Evolutionary conservation across 192 early-diverging fungal genomes (phyloP).

Genomic region (Spinellus fusiger): DNA sequence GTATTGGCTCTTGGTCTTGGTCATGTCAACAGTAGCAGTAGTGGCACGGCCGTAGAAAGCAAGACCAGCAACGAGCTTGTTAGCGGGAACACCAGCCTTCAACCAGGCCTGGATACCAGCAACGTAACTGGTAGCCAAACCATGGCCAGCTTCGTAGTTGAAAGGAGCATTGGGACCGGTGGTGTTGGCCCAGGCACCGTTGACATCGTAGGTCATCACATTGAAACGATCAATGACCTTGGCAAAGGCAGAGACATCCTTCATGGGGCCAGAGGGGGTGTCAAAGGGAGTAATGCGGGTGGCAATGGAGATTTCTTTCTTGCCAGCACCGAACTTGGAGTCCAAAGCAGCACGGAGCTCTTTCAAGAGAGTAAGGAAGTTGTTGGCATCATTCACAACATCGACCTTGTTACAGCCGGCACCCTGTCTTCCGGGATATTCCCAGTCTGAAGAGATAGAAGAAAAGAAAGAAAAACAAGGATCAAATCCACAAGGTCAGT

Average conservation of each 20-base stretch:
- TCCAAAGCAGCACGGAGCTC: slow-evolving; percentile 50
- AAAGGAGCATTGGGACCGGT: slow-evolving; percentile 53
- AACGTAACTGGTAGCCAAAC: slow-evolving; percentile 34
- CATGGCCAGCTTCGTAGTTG: slow-evolving; percentile 22
- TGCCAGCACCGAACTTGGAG: slow-evolving; percentile 24
- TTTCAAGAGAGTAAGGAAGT: slow-evolving; percentile 53
- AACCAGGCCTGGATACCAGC: slow-evolving; percentile 53
- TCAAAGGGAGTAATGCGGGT: slow-evolving; percentile 57
- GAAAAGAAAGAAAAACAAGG: background rate
- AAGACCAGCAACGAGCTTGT: slow-evolving; percentile 53
- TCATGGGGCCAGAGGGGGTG: slow-evolving; percentile 40
- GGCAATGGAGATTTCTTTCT: slow-evolving; percentile 59
- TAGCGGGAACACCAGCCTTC: slow-evolving; percentile 48
- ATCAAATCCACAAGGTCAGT: background rate
- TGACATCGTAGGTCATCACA: slow-evolving; percentile 64
- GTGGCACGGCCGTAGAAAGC: slow-evolving; percentile 56
- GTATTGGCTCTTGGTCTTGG: slow-evolving; percentile 24
- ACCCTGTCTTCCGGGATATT: slow-evolving; percentile 64
- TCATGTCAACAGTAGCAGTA: slow-evolving; percentile 29
- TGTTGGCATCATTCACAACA: slow-evolving; percentile 49
- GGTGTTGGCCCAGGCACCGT: slow-evolving; percentile 50
- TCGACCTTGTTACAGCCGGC: slow-evolving; percentile 54
- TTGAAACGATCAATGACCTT: slow-evolving; percentile 57
- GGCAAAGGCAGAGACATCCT: slow-evolving; percentile 54
- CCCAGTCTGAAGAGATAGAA: slow-evolving; percentile 28